Evolutionary conservation across 2,329 filamentous ascomycete species (phyloP).

Genomic region (Huntiella savannae): DNA sequence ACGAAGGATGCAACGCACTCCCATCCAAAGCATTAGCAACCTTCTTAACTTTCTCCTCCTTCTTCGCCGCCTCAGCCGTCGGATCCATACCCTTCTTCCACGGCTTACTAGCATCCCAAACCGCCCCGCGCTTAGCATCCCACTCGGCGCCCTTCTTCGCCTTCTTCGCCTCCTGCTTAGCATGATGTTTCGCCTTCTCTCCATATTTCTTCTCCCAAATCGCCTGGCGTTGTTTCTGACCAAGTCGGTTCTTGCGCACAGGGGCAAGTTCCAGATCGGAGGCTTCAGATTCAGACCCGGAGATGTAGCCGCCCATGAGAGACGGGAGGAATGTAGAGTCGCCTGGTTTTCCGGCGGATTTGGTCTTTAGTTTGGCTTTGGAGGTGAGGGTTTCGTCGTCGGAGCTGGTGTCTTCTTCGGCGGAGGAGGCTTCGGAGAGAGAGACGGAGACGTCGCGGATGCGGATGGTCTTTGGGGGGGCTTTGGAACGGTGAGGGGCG

Average conservation of each 20-base stretch:
- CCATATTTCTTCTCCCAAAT: constrained; percentile 72
- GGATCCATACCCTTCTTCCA: constrained; percentile 33
- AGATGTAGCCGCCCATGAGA: constrained; percentile 63
- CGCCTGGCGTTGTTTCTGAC: constrained; percentile 58
- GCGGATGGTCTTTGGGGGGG: constrained; percentile 11
- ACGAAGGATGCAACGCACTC: constrained; percentile 41
- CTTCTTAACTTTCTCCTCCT: constrained; percentile 16
- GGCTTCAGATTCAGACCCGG: constrained; percentile 46
- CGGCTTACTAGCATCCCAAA: constrained; percentile 25
- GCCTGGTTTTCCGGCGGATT: constrained; percentile 14
- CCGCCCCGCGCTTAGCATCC: constrained; percentile 38
- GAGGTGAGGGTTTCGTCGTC: constrained; percentile 11
- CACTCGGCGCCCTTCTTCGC: constrained; percentile 28
- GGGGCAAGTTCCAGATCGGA: constrained; percentile 46
- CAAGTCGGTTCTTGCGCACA: constrained; percentile 52
- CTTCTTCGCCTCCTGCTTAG: constrained; percentile 17
- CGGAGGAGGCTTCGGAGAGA: constrained; percentile 8
- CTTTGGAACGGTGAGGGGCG: constrained; percentile 3
- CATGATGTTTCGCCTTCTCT: constrained; percentile 46
- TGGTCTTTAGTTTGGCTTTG: constrained; percentile 6
- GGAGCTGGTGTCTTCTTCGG: constrained; percentile 1
- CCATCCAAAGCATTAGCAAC: constrained; percentile 26
- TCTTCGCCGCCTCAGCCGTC: constrained; percentile 12
- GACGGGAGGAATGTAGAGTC: constrained; percentile 51
- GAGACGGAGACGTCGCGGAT: constrained; percentile 22